Evolutionary conservation across 169 alveolate species (phyloP).

Genomic region (Cryptosporidium andersoni): DNA sequence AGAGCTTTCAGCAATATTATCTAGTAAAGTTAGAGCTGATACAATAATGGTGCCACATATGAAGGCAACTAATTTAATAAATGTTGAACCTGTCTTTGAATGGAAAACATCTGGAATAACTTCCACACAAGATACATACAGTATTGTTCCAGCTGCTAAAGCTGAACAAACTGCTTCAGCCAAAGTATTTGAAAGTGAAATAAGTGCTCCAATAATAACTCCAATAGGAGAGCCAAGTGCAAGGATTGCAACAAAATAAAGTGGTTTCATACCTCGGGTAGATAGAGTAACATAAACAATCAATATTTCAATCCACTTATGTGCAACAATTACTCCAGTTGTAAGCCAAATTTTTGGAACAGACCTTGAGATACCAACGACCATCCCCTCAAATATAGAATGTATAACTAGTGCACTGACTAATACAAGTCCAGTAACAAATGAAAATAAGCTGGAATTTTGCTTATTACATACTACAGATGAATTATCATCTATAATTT

Average conservation of each 20-base stretch:
- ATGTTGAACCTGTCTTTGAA: not conserved
- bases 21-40: constrained; percentile 30
- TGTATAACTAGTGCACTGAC: constrained; percentile 56
- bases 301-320: constrained; percentile 64
- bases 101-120: constrained; percentile 65
- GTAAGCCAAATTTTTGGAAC: constrained; percentile 42
- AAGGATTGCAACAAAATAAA: constrained; percentile 12
- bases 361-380: constrained; percentile 55
- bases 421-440: constrained; percentile 33
- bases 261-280: constrained; percentile 37
- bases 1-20: constrained; percentile 49
- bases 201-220: constrained; percentile 42
- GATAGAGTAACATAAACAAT: constrained; percentile 38
- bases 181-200: constrained; percentile 18
- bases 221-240: constrained; percentile 59
- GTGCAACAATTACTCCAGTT: constrained; percentile 59
- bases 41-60: constrained; percentile 24
- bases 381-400: constrained; percentile 65
- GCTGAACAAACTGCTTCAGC: constrained; percentile 57
- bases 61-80: constrained; percentile 18
- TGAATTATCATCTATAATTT: not conserved
- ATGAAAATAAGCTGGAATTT: not conserved
- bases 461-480: not conserved
- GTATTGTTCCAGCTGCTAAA: constrained; percentile 64
- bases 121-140: constrained; percentile 63